Percentiles rank a stretch among this genome's conserved stretches.
These are phyloP conservation scores for Talaromyces liani DNA, from an alignment of 495 filamentous ascomycete species.

Conservation along the genomic window DNA sequence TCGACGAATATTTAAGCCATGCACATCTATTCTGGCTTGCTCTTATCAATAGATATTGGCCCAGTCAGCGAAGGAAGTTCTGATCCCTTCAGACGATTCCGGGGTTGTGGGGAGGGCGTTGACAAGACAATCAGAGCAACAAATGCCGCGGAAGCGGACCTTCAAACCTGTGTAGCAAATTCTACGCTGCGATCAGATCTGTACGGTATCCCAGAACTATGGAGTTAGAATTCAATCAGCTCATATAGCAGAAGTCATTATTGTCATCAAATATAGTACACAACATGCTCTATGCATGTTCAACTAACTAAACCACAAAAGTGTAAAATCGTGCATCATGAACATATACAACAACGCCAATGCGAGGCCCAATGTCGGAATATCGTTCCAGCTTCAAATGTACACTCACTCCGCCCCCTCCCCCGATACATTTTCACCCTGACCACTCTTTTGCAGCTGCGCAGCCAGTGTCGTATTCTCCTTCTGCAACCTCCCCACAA, in stretches of 20 bases:
- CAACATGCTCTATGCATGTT: background rate
- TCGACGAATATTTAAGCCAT: background rate
- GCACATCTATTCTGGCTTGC: background rate
- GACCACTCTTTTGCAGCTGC: conserved; percentile 11
- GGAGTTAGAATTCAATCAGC: background rate
- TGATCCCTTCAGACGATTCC: background rate
- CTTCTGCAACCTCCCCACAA: conserved; percentile 56
- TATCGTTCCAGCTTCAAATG: background rate
- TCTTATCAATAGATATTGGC: no score
- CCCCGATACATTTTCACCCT: background rate
- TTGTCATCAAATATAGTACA: background rate
- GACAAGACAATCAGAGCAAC: background rate
- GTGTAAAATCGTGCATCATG: background rate
- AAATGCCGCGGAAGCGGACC: background rate
- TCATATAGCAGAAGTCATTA: background rate
- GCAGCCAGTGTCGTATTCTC: conserved; percentile 48
- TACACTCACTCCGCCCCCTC: background rate
- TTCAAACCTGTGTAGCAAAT: background rate
- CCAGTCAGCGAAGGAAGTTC: background rate
- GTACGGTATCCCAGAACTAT: background rate
- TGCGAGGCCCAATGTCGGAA: background rate
- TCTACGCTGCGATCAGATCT: no score
- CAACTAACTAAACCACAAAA: background rate
- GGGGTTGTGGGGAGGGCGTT: background rate
- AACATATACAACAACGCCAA: background rate